Evolutionary conservation across 305 asterid genomes (phyloP).

Genomic region (Andrographis paniculata): DNA sequence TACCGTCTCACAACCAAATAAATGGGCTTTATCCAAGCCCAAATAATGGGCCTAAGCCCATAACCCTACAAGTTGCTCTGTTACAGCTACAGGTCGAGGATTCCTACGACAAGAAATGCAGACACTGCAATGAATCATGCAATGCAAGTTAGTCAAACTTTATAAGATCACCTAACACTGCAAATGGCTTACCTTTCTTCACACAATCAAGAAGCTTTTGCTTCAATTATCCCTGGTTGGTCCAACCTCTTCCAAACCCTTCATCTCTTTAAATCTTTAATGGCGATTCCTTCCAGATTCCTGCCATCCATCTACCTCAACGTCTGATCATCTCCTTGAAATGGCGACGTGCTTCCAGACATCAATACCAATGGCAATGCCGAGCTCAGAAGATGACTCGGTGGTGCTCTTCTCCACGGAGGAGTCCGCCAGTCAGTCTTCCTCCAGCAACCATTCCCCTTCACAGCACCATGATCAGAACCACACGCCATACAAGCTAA

Average conservation of each 20-base stretch:
- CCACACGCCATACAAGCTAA: constrained; percentile 36
- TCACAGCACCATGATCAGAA: constrained; percentile 22
- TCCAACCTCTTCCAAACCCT: constrained; percentile 40
- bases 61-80: too few relatives aligned
- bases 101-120: too few relatives aligned
- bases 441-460: constrained; percentile 61
- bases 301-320: neutral
- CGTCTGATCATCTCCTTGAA: constrained; percentile 8
- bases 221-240: constrained; percentile 34
- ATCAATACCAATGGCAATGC: constrained; percentile 24
- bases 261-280: constrained; percentile 17
- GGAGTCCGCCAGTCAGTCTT: constrained; percentile 43
- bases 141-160: constrained; percentile 26
- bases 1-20: too few relatives aligned
- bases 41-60: neutral
- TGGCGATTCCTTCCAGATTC: constrained; percentile 5
- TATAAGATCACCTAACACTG: constrained; percentile 39
- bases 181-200: constrained; percentile 22
- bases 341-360: constrained; percentile 62
- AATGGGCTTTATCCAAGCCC: too few relatives aligned
- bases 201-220: constrained; percentile 18
- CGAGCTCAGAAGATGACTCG: constrained; percentile 55
- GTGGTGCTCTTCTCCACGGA: constrained; percentile 57
- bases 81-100: too few relatives aligned
- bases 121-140: neutral